Conservation (phyloP, 2,329 filamentous ascomycete genomes). For the Amauroascus niger region DNA sequence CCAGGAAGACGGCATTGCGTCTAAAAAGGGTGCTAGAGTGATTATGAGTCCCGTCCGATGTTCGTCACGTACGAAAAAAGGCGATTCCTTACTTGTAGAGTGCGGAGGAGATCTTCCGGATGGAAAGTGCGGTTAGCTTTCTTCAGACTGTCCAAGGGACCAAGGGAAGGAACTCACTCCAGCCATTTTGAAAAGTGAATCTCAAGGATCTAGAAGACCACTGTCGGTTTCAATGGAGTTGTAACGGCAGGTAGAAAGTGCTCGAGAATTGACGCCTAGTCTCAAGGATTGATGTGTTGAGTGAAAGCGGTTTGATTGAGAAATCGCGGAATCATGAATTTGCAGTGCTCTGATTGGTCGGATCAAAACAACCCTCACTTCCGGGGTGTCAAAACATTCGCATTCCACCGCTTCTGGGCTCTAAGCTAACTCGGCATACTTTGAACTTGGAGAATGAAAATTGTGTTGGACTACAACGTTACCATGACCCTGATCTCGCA, state of each 20-base stretch:
- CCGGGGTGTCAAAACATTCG: no score
- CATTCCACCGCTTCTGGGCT: no score
- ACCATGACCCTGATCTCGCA: no score
- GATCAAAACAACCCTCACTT: not conserved
- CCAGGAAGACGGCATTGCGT: conserved; percentile 80
- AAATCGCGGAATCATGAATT: conserved; percentile 14
- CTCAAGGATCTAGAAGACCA: not conserved
- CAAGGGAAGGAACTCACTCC: conserved; percentile 36
- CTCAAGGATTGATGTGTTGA: not conserved
- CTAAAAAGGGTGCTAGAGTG: conserved; percentile 65
- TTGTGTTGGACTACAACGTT: no score
- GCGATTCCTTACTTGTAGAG: conserved; percentile 50
- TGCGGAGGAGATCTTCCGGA: conserved; percentile 40
- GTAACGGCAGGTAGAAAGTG: conserved; percentile 1
- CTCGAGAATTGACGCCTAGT: not conserved
- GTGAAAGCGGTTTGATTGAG: not conserved
- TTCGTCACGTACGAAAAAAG: not conserved
- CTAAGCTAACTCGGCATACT: not conserved
- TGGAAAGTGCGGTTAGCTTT: conserved; percentile 7
- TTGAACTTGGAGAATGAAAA: no score
- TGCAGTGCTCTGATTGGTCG: conserved; percentile 13
- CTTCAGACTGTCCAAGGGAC: not conserved
- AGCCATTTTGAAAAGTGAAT: conserved; percentile 45
- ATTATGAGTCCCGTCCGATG: conserved; percentile 13
- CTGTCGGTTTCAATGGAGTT: not conserved